Evolutionary conservation across 2,329 filamentous ascomycete genomes (phyloP).

Genomic region (Talaromyces marneffei): DNA sequence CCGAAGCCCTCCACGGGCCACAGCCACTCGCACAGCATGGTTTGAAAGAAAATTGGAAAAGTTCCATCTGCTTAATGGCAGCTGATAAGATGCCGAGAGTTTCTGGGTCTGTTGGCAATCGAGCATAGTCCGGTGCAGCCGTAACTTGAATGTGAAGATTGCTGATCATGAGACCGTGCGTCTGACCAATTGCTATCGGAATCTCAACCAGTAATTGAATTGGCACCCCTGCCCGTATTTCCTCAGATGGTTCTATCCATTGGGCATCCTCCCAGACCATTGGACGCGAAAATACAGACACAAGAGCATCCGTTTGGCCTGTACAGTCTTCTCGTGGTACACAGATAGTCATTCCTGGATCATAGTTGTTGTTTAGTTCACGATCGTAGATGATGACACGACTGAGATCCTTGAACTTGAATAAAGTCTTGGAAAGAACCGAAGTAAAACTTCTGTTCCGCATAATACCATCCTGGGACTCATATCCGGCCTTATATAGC

Average conservation of each 20-base stretch:
- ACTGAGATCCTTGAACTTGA: background rate
- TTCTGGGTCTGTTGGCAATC: background rate
- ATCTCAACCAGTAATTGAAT: background rate
- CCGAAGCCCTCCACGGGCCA: background rate
- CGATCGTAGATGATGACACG: background rate
- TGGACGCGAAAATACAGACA: background rate
- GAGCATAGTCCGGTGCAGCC: background rate
- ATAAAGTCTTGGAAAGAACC: background rate
- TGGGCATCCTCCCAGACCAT: constrained; percentile 1
- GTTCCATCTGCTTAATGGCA: background rate
- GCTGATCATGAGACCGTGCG: background rate
- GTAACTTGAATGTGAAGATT: constrained; percentile 1
- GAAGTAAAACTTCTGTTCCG: background rate
- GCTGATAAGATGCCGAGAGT: background rate
- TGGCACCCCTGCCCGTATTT: background rate
- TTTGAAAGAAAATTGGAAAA: background rate
- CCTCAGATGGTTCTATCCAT: background rate
- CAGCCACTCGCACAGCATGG: background rate
- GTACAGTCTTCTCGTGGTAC: background rate
- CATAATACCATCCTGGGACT: background rate
- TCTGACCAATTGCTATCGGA: background rate
- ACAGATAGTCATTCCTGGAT: background rate
- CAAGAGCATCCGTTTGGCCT: background rate
- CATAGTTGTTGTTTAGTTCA: background rate
- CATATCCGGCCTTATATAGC: background rate